Evolutionary conservation across 2,329 filamentous ascomycete genomes (phyloP).

Genomic region (Graphilbum fragrans): DNA sequence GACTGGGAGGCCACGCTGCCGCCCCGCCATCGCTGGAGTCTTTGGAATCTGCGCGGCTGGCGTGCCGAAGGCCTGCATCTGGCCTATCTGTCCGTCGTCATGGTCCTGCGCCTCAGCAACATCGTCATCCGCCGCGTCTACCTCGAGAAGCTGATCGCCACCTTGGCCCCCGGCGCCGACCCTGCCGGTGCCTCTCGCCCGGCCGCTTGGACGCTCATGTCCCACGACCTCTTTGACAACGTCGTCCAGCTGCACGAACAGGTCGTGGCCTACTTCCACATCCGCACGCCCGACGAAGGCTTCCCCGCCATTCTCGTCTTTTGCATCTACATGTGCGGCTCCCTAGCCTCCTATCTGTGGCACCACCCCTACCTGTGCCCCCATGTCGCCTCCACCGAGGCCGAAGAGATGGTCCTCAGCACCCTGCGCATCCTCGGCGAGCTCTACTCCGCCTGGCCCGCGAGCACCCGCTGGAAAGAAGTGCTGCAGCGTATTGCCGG

Average conservation of each 20-base stretch:
- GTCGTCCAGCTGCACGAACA: conserved; percentile 22
- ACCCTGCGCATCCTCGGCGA: conserved; percentile 11
- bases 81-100: conserved; percentile 41
- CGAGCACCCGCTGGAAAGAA: not conserved
- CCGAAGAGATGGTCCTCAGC: conserved; percentile 9
- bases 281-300: conserved; percentile 5
- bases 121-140: conserved; percentile 44
- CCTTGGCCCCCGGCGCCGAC: not conserved
- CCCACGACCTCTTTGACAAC: conserved; percentile 20
- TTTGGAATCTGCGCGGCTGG: conserved; percentile 29
- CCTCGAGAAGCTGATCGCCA: conserved; percentile 34
- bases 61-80: conserved; percentile 35
- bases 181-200: not conserved
- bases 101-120: conserved; percentile 41
- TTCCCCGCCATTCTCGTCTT: conserved; percentile 25
- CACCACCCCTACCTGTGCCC: conserved; percentile 8
- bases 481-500: not conserved
- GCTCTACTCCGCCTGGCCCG: conserved; percentile 12
- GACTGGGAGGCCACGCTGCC: conserved; percentile 37
- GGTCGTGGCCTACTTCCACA: conserved; percentile 14
- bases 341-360: conserved; percentile 13
- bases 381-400: conserved; percentile 5
- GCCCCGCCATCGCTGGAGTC: conserved; percentile 33
- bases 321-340: conserved; percentile 26
- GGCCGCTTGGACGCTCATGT: not conserved